Conservation (phyloP, 805 yeast species). For the Candida saitoana region DNA sequence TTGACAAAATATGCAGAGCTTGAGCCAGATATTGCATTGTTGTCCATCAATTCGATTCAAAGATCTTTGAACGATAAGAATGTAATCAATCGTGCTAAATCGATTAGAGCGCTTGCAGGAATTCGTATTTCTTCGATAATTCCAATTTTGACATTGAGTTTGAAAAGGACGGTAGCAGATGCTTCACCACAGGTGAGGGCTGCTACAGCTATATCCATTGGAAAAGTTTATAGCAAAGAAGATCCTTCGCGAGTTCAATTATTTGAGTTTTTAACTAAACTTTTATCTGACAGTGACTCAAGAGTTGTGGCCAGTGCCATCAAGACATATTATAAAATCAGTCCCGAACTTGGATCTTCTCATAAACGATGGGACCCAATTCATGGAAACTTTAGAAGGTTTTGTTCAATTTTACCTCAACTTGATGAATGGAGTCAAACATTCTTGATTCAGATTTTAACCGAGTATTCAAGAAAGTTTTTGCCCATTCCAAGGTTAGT, state of each 20-base stretch:
- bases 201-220: slow-evolving; percentile 73
- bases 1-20: slow-evolving; percentile 71
- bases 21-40: slow-evolving; percentile 85
- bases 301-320: slow-evolving; percentile 70
- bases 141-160: slow-evolving; percentile 71
- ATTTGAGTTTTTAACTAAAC: slow-evolving; percentile 41
- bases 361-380: slow-evolving; percentile 54
- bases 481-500: slow-evolving; percentile 50
- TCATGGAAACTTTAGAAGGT: slow-evolving; percentile 66
- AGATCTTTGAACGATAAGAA: slow-evolving; percentile 68
- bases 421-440: slow-evolving; percentile 76
- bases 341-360: slow-evolving; percentile 30
- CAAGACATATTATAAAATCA: slow-evolving; percentile 47
- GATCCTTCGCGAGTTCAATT: slow-evolving; percentile 46
- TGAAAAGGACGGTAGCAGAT: slow-evolving; percentile 66
- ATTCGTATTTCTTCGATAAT: slow-evolving; percentile 75
- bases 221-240: slow-evolving; percentile 47
- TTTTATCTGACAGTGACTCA: slow-evolving; percentile 63
- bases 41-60: slow-evolving; percentile 89
- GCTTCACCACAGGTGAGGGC: slow-evolving; percentile 73
- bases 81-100: slow-evolving; percentile 64
- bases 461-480: slow-evolving; percentile 61
- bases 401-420: slow-evolving; percentile 43
- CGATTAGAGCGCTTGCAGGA: slow-evolving; percentile 78
- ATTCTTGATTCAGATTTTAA: slow-evolving; percentile 54